Evolutionary conservation across 163 green algal species (phyloP).

Genomic region (Chlamydomonas reinhardtii): DNA sequence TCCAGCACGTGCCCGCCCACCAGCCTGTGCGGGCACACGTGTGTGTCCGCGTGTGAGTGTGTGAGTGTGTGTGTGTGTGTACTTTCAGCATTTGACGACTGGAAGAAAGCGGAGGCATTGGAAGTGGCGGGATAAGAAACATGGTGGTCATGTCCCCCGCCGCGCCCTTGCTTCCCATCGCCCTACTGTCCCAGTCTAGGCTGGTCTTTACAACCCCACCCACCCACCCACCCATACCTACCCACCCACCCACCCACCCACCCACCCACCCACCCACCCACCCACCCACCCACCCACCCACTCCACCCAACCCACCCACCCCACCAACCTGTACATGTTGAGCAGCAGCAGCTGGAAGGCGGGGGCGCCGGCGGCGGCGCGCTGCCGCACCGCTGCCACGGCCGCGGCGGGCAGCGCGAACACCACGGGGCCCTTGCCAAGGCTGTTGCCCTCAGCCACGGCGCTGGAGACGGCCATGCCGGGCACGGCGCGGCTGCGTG

Average conservation of each 20-base stretch:
- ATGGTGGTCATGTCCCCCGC: too few relatives aligned
- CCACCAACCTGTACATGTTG: conserved; percentile 37
- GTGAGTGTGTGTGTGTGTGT: not conserved
- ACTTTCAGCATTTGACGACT: too few relatives aligned
- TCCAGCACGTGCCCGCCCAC: conserved; percentile 20
- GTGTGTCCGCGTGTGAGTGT: too few relatives aligned
- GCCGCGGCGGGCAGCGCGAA: conserved; percentile 55
- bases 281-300: not conserved
- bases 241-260: too few relatives aligned
- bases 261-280: not conserved
- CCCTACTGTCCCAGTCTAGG: too few relatives aligned
- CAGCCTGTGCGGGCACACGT: not conserved
- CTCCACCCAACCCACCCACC: not conserved
- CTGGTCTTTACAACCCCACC: too few relatives aligned
- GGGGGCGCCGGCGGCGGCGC: not conserved
- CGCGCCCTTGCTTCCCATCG: too few relatives aligned
- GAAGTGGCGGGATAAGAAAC: too few relatives aligned
- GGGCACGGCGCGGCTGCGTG: conserved; percentile 44
- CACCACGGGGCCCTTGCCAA: conserved; percentile 86
- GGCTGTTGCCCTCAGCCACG: conserved; percentile 78
- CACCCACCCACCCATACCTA: too few relatives aligned
- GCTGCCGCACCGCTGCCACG: not conserved
- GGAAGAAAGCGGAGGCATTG: too few relatives aligned
- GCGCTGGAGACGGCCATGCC: conserved; percentile 44
- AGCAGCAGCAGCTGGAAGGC: conserved; percentile 21